Evolutionary conservation across 352 stramenopile species (phyloP).

Genomic region (Aphanomyces cochlioides): DNA sequence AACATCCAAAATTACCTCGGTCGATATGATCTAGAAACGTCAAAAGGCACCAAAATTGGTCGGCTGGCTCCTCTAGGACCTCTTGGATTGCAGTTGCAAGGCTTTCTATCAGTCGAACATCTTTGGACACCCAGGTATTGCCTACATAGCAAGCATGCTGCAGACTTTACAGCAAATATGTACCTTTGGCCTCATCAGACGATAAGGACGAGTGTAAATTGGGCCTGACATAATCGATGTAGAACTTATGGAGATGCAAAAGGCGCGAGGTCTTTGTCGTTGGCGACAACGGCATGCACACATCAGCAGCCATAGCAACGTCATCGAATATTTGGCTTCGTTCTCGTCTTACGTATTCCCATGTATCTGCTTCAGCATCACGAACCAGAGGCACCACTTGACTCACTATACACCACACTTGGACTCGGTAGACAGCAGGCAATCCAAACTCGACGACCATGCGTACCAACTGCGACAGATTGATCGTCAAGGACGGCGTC

Average conservation of each 20-base stretch:
- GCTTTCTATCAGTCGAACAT: neutral
- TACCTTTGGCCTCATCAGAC: neutral
- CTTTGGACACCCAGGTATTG: slow-evolving; percentile 11
- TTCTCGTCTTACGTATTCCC: slow-evolving; percentile 54
- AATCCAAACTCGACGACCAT: slow-evolving; percentile 73
- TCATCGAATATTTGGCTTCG: slow-evolving; percentile 63
- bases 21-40: slow-evolving; percentile 56
- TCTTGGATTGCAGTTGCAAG: slow-evolving; percentile 4
- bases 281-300: neutral
- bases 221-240: slow-evolving; percentile 5
- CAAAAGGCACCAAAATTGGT: slow-evolving; percentile 75
- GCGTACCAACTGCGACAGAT: slow-evolving; percentile 62
- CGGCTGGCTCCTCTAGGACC: slow-evolving; percentile 34
- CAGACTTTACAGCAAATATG: neutral
- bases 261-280: neutral
- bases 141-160: neutral
- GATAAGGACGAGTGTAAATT: neutral
- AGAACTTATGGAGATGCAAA: neutral
- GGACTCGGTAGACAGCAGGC: slow-evolving; percentile 45
- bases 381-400: slow-evolving; percentile 43
- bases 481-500: slow-evolving; percentile 36
- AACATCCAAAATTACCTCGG: slow-evolving; percentile 28
- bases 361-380: slow-evolving; percentile 47
- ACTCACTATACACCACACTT: slow-evolving; percentile 58
- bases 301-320: slow-evolving; percentile 45